Conservation (phyloP, 2,329 filamentous ascomycete genomes). For the Triangularia verruculosa region DNA sequence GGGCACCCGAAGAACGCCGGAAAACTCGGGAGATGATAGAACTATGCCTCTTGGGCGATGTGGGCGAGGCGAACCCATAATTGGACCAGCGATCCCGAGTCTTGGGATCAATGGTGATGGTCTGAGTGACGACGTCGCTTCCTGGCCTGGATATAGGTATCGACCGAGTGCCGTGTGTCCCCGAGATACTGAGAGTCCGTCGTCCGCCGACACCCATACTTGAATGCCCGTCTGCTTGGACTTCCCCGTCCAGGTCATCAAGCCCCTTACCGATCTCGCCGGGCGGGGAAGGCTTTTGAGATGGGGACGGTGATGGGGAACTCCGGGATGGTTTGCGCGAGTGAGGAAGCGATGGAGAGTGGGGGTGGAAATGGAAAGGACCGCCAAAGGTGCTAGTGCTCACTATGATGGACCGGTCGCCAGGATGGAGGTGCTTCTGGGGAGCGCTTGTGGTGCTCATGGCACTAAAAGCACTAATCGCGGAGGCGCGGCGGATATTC, state of each 20-base stretch:
- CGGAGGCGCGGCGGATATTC: neutral
- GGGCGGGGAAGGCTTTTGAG: neutral
- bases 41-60: neutral
- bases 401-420: neutral
- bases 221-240: neutral
- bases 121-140: neutral
- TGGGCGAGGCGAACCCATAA: neutral
- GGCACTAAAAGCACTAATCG: neutral
- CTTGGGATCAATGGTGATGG: neutral
- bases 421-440: neutral
- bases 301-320: neutral
- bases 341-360: neutral
- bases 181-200: neutral
- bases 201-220: neutral
- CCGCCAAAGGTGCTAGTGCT: slow-evolving; percentile 6
- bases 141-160: neutral
- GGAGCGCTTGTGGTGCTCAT: neutral
- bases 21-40: neutral
- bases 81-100: neutral
- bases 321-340: neutral
- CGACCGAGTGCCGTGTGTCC: neutral
- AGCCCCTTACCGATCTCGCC: slow-evolving; percentile 1
- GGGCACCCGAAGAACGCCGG: neutral
- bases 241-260: slow-evolving; percentile 2
- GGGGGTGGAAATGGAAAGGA: neutral